Evolutionary conservation across 2,329 filamentous ascomycete genomes (phyloP).

Genomic region (Pyricularia pennisetigena): DNA sequence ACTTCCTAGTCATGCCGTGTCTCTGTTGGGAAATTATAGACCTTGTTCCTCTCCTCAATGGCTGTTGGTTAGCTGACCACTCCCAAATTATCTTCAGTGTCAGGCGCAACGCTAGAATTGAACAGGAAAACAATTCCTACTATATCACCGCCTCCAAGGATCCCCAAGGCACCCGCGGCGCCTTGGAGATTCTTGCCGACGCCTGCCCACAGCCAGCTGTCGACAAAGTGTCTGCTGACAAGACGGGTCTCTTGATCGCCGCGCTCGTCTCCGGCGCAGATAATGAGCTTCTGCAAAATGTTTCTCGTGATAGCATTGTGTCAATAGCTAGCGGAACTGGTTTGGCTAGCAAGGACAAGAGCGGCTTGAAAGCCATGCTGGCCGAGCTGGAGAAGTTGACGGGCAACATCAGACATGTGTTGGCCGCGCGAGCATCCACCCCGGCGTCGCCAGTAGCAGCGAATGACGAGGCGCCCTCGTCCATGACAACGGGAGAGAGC

Average conservation of each 20-base stretch:
- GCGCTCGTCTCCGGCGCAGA: constrained; percentile 31
- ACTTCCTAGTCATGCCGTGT: neutral
- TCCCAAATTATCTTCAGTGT: neutral
- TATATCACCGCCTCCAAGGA: neutral
- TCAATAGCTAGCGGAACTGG: constrained; percentile 26
- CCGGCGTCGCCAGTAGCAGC: neutral
- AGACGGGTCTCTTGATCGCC: constrained; percentile 10
- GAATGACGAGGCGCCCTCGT: neutral
- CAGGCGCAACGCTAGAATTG: neutral
- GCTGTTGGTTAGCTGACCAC: neutral
- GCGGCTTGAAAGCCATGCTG: constrained; percentile 37
- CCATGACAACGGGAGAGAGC: constrained; percentile 3
- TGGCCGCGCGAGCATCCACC: constrained; percentile 10
- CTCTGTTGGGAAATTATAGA: no score
- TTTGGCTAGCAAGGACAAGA: constrained; percentile 31
- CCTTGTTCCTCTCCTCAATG: no score
- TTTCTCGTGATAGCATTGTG: constrained; percentile 35
- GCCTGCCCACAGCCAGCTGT: neutral
- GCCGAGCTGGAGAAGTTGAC: constrained; percentile 34
- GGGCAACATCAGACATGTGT: constrained; percentile 21
- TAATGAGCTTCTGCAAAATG: constrained; percentile 32
- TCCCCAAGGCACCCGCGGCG: neutral
- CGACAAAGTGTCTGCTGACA: neutral
- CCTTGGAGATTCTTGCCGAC: neutral
- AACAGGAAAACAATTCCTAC: neutral